Evolutionary conservation across 2,329 filamentous ascomycete genomes (phyloP).

Genomic region (Ophidiomyces ophidiicola): DNA sequence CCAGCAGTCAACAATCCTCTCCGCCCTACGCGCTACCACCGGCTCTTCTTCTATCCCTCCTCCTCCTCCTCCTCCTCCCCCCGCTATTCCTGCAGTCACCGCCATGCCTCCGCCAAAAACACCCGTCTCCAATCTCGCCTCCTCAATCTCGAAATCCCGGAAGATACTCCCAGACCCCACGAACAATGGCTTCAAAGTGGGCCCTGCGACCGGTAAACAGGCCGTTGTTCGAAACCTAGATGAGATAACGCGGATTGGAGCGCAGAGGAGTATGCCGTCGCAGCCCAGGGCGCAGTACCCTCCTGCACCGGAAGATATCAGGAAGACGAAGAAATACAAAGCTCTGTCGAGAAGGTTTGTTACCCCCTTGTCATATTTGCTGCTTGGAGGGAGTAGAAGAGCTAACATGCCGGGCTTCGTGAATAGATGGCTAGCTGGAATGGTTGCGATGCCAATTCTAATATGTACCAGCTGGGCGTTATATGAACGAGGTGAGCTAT

Average conservation of each 20-base stretch:
- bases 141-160: slow-evolving; percentile 6
- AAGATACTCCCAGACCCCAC: slow-evolving; percentile 6
- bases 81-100: neutral
- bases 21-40: slow-evolving; percentile 1
- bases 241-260: slow-evolving; percentile 6
- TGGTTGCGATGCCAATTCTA: slow-evolving; percentile 21
- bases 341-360: slow-evolving; percentile 27
- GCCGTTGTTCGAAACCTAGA: slow-evolving; percentile 4
- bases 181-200: slow-evolving; percentile 5
- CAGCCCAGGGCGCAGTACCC: neutral
- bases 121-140: slow-evolving; percentile 8
- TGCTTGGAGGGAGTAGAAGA: neutral
- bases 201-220: neutral
- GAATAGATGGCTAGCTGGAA: slow-evolving; percentile 21
- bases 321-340: slow-evolving; percentile 33
- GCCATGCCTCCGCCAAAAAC: neutral
- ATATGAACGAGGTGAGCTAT: slow-evolving; percentile 19
- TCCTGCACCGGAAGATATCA: slow-evolving; percentile 23
- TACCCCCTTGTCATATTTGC: neutral
- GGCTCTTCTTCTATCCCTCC: neutral
- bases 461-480: slow-evolving; percentile 21
- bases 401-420: neutral
- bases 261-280: slow-evolving; percentile 1
- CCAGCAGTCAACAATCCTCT: slow-evolving; percentile 6
- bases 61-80: neutral